Percentiles rank a stretch among this genome's conserved stretches.
phyloP scores from a whole-genome alignment of 495 filamentous ascomycete species.

The Cenococcum geophilum region DNA sequence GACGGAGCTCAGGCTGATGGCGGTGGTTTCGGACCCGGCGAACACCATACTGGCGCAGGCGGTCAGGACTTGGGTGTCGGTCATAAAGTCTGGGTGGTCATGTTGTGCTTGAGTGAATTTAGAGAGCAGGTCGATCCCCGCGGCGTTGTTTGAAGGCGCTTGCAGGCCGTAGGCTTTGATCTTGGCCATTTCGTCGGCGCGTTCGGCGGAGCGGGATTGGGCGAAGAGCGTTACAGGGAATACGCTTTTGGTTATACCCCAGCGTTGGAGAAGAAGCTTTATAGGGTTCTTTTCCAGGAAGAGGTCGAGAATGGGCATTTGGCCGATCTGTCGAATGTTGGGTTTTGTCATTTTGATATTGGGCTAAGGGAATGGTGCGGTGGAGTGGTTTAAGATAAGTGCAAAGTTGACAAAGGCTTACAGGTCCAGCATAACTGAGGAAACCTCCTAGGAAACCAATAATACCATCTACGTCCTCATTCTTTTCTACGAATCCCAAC shows the following conservation, averaged over 20 bases:
- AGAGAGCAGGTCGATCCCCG: constrained; percentile 43
- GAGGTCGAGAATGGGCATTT: constrained; percentile 49
- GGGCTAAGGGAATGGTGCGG: background rate
- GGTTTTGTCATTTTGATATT: background rate
- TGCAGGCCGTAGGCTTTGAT: constrained; percentile 35
- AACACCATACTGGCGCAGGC: constrained; percentile 60
- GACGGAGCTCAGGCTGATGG: constrained; percentile 38
- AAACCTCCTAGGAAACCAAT: constrained; percentile 41
- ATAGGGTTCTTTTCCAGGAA: constrained; percentile 50
- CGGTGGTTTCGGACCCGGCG: constrained; percentile 43
- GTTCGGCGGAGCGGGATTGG: constrained; percentile 49
- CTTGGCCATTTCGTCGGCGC: constrained; percentile 43
- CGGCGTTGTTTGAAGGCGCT: constrained; percentile 30
- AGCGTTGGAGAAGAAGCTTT: constrained; percentile 34
- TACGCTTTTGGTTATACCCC: constrained; percentile 47
- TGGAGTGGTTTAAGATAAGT: constrained; percentile 3
- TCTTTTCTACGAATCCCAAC: constrained; percentile 39
- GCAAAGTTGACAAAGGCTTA: constrained; percentile 15
- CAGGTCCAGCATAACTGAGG: constrained; percentile 44
- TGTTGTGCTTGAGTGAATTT: constrained; percentile 46
- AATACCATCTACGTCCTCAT: constrained; percentile 41
- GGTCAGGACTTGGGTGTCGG: constrained; percentile 54
- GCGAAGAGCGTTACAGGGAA: constrained; percentile 60
- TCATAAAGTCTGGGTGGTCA: constrained; percentile 58
- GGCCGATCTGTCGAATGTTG: constrained; percentile 35